Percentiles rank a stretch among this genome's conserved stretches.
phyloP scores from a whole-genome alignment of 2,329 filamentous ascomycete genomes.

The Emergomyces orientalis region DNA sequence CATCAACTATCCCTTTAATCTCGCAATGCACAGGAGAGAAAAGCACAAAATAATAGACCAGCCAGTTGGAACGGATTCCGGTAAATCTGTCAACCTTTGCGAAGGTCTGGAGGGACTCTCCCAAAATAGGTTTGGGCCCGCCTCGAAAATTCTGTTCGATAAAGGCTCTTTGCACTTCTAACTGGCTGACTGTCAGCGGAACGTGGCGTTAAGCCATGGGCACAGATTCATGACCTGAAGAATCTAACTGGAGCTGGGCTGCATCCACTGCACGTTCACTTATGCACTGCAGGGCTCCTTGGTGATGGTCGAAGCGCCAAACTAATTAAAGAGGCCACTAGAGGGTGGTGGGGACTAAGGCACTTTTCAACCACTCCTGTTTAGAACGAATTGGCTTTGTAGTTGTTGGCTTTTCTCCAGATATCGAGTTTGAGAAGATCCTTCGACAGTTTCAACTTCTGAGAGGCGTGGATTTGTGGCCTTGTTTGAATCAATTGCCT shows the following conservation, averaged over 20 bases:
- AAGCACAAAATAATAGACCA: background rate
- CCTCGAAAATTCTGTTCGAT: background rate
- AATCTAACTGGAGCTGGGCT: constrained; percentile 2
- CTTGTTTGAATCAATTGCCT: constrained; percentile 1
- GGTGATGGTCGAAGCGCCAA: background rate
- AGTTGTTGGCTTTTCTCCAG: background rate
- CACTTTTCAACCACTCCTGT: background rate
- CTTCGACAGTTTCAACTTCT: background rate
- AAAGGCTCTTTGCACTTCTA: background rate
- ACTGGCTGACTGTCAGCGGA: background rate
- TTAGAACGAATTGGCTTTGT: background rate
- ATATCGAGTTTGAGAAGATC: background rate
- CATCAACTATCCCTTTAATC: background rate
- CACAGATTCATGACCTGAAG: background rate
- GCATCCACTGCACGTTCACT: background rate
- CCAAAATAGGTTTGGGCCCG: background rate
- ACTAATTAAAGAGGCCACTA: background rate
- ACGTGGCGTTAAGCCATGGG: background rate
- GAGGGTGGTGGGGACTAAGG: background rate
- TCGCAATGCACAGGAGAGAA: background rate
- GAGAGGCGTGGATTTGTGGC: constrained; percentile 5
- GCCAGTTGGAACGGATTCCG: background rate
- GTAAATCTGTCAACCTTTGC: no score
- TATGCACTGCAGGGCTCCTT: background rate
- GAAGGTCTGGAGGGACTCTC: background rate